Conservation (phyloP, 164 flowering plant genomes). For the grape (Vitis vinifera) region DNA sequence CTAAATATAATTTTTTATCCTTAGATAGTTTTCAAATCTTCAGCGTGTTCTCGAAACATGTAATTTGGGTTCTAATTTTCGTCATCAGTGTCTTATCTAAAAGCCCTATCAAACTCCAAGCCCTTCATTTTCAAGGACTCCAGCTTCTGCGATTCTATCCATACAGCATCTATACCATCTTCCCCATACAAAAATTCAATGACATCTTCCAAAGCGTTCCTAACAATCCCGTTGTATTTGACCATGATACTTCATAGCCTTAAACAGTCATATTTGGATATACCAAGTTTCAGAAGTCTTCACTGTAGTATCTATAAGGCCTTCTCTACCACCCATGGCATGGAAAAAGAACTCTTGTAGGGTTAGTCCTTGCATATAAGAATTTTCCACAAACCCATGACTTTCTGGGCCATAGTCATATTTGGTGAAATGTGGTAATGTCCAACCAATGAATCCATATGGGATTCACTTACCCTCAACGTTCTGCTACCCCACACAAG, state of each 20-base stretch:
- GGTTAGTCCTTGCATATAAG: conserved; percentile 88
- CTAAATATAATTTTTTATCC: conserved; percentile 69
- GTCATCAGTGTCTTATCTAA: conserved; percentile 74
- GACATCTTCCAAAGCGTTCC: conserved; percentile 94
- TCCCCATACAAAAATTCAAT: conserved; percentile 97
- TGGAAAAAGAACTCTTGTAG: conserved; percentile 99
- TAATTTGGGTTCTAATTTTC: conserved; percentile 84
- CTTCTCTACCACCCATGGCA: conserved; percentile 99
- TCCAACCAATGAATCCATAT: conserved; percentile 81
- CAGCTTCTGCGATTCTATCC: conserved; percentile 91
- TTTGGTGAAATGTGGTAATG: conserved; percentile 93
- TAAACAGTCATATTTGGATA: conserved; percentile 91
- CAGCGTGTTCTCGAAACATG: conserved; percentile 79
- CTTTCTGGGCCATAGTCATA: conserved; percentile 98
- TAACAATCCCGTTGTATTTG: conserved; percentile 94
- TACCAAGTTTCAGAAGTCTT: conserved; percentile 99
- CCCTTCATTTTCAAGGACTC: conserved; percentile 91
- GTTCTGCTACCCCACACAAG: conserved; percentile 99
- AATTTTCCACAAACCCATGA: conserved; percentile 99
- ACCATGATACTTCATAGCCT: conserved; percentile 99
- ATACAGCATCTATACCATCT: conserved; percentile 99
- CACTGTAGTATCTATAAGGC: conserved; percentile 97
- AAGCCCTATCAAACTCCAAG: conserved; percentile 63
- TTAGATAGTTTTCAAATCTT: conserved; percentile 82
- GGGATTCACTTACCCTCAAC: conserved; percentile 99